phyloP scores from a whole-genome alignment of 1,284 basidiomycete species.

The Dichomitus squalens region DNA sequence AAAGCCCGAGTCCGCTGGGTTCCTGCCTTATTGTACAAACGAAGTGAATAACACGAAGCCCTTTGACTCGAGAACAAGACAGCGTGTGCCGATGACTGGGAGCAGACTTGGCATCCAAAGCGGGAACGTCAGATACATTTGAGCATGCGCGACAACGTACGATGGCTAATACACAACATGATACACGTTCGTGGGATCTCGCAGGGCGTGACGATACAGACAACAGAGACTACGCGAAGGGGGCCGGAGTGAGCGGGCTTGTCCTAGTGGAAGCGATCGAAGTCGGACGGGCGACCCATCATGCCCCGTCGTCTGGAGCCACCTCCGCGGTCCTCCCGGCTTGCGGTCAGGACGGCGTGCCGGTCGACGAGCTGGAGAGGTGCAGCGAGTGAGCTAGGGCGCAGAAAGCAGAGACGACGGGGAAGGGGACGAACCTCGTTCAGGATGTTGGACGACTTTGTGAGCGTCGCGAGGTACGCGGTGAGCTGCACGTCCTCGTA shows the following conservation, averaged over 20 bases:
- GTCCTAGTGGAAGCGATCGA: slow-evolving; percentile 49
- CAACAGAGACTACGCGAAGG: background rate
- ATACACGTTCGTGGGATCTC: slow-evolving; percentile 4
- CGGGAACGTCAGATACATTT: background rate
- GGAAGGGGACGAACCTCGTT: slow-evolving; percentile 73
- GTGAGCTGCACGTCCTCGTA: slow-evolving; percentile 95
- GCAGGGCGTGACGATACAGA: background rate
- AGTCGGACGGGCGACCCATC: slow-evolving; percentile 49
- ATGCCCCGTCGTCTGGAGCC: slow-evolving; percentile 28
- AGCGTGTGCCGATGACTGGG: no score
- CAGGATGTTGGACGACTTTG: slow-evolving; percentile 83
- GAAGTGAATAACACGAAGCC: no score
- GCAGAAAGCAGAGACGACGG: background rate
- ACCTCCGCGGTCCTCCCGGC: slow-evolving; percentile 34
- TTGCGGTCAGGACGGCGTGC: slow-evolving; percentile 37
- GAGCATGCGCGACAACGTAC: slow-evolving; percentile 11
- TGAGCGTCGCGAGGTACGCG: slow-evolving; percentile 84
- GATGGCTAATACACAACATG: slow-evolving; percentile 22
- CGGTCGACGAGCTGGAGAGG: slow-evolving; percentile 37
- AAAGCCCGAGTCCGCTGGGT: no score
- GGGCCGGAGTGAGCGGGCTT: background rate
- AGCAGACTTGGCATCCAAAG: no score
- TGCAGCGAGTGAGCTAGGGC: background rate
- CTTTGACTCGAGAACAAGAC: no score
- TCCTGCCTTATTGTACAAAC: no score